Conservation (phyloP, 495 filamentous ascomycete genomes). For the Neurospora pannonica region DNA sequence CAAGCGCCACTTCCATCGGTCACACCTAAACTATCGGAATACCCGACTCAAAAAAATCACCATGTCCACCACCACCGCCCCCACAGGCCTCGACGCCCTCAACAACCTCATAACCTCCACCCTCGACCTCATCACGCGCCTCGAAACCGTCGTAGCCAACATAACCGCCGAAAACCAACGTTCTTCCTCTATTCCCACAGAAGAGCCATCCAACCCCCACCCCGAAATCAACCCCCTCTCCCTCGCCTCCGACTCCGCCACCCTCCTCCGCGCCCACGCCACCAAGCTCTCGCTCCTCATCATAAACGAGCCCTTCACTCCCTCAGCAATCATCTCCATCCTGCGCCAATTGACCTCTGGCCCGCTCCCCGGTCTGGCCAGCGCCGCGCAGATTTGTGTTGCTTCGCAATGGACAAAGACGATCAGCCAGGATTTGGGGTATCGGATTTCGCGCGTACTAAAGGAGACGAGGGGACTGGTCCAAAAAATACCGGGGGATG, state of each 20-base stretch:
- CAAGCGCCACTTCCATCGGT: too few species aligned
- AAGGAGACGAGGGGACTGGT: slow-evolving; percentile 37
- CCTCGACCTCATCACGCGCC: slow-evolving; percentile 23
- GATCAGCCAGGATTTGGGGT: slow-evolving; percentile 47
- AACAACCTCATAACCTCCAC: slow-evolving; percentile 14
- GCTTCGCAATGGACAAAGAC: slow-evolving; percentile 46
- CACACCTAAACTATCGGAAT: too few species aligned
- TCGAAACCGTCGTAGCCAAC: slow-evolving; percentile 25
- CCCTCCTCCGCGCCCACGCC: slow-evolving; percentile 64
- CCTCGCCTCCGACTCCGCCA: slow-evolving; percentile 55
- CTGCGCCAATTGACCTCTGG: slow-evolving; percentile 55
- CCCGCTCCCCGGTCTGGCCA: slow-evolving; percentile 61
- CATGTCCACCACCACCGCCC: slow-evolving; percentile 1
- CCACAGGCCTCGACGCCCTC: slow-evolving; percentile 13
- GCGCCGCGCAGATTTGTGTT: slow-evolving; percentile 54
- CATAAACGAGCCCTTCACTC: slow-evolving; percentile 75
- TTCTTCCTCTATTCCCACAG: neutral
- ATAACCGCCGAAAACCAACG: slow-evolving; percentile 11
- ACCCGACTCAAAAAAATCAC: neutral
- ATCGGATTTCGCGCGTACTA: slow-evolving; percentile 35
- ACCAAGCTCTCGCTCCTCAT: slow-evolving; percentile 81
- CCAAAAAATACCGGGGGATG: slow-evolving; percentile 35
- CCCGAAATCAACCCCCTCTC: slow-evolving; percentile 14
- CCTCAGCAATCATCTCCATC: slow-evolving; percentile 58
- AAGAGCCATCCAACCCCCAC: neutral